phyloP scores from a whole-genome alignment of 1,284 basidiomycete species.

The Heimioporus retisporus region DNA sequence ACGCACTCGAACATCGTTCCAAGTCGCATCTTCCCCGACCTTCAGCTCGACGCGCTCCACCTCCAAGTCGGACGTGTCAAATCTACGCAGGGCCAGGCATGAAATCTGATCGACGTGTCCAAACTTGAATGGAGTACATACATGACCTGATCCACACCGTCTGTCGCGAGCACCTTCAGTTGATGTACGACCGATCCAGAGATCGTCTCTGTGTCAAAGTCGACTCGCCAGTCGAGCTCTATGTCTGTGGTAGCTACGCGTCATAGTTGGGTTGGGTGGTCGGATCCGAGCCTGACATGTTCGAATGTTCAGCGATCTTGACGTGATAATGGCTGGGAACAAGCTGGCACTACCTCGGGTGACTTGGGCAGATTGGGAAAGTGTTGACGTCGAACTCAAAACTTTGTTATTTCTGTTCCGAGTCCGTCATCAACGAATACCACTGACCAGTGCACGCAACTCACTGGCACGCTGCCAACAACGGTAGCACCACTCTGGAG shows the following conservation, averaged over 20 bases:
- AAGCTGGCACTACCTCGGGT: too few species aligned
- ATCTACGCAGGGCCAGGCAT: constrained; percentile 48
- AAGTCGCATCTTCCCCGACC: constrained; percentile 49
- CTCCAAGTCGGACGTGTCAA: constrained; percentile 85
- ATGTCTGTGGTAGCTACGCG: constrained; percentile 76
- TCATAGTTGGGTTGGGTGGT: constrained; percentile 87
- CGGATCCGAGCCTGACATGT: constrained; percentile 57
- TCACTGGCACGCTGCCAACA: too few species aligned
- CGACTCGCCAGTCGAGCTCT: constrained; percentile 85
- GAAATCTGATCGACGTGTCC: background rate
- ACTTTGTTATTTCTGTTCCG: too few species aligned
- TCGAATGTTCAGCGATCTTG: too few species aligned
- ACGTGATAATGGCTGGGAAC: too few species aligned
- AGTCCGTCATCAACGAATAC: too few species aligned
- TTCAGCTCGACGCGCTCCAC: constrained; percentile 67
- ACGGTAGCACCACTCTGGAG: too few species aligned
- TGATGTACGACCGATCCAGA: constrained; percentile 80
- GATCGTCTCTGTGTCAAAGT: constrained; percentile 79
- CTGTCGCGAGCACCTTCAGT: constrained; percentile 62
- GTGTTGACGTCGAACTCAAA: too few species aligned
- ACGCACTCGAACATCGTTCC: constrained; percentile 23
- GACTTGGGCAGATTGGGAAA: too few species aligned
- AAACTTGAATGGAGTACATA: constrained; percentile 44
- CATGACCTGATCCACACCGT: constrained; percentile 73
- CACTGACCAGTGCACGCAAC: too few species aligned